A percentile compares a stretch with the other conserved stretches of the same genome.
phyloP scores from a whole-genome alignment of 805 yeast genomes.

The Candida maris region DNA sequence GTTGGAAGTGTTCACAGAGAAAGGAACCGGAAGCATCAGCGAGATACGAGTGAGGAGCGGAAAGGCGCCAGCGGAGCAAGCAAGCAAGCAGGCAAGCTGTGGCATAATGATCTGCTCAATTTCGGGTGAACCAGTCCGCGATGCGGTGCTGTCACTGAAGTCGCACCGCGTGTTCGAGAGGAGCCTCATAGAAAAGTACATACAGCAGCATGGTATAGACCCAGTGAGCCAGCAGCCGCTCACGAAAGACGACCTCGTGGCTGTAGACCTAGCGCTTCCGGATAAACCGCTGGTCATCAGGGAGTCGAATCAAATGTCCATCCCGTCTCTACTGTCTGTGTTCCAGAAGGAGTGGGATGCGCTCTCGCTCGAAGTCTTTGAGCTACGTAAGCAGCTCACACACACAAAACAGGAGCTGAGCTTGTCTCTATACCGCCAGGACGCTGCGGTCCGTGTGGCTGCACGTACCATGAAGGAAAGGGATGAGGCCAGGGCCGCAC shows the following conservation, averaged over 20 bases:
- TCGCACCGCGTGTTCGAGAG: constrained; percentile 72
- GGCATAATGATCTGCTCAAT: constrained; percentile 28
- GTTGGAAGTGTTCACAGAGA: no score
- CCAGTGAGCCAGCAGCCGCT: constrained; percentile 71
- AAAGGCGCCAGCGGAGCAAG: no score
- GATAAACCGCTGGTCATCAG: constrained; percentile 18
- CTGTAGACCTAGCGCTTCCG: constrained; percentile 19
- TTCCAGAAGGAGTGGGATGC: constrained; percentile 93
- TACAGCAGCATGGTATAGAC: constrained; percentile 64
- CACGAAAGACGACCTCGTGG: constrained; percentile 53
- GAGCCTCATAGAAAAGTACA: constrained; percentile 54
- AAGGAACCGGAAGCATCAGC: no score
- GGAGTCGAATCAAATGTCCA: constrained; percentile 50
- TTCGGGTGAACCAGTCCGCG: constrained; percentile 69
- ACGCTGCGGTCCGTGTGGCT: constrained; percentile 87
- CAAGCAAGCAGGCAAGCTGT: neutral
- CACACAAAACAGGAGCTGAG: constrained; percentile 69
- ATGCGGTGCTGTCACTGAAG: constrained; percentile 73
- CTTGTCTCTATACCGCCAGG: constrained; percentile 75
- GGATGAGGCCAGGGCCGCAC: constrained; percentile 66
- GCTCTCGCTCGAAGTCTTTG: constrained; percentile 72
- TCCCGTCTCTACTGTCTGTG: constrained; percentile 71
- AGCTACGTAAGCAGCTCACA: constrained; percentile 66
- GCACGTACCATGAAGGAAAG: constrained; percentile 70
- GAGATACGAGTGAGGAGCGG: no score